Conservation (phyloP, 345 rosid species). For the Ricinus communis region DNA sequence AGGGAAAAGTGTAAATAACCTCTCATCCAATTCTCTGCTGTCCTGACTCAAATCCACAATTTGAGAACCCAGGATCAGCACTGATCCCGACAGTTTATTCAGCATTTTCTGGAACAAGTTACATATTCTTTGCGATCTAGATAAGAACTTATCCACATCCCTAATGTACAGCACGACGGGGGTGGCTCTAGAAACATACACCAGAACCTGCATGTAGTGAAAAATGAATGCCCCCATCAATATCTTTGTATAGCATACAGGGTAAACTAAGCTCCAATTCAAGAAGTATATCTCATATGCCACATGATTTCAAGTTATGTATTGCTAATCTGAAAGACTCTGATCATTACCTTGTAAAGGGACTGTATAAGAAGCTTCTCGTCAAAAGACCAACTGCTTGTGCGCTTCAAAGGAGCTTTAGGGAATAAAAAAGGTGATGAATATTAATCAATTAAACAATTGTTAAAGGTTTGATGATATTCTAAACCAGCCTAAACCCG, state of each 20-base stretch:
- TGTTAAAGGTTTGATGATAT: not conserved
- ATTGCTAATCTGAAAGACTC: not conserved
- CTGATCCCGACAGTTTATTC: constrained; percentile 69
- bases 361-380: constrained; percentile 83
- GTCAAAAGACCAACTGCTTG: constrained; percentile 74
- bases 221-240: not conserved
- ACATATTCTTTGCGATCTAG: constrained; percentile 64
- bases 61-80: constrained; percentile 82
- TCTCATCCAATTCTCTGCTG: constrained; percentile 55
- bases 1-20: constrained; percentile 68
- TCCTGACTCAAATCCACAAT: constrained; percentile 50
- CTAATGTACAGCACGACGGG: constrained; percentile 81
- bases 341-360: constrained; percentile 63
- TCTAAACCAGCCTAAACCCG: not conserved
- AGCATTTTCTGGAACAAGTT: constrained; percentile 76
- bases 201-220: constrained; percentile 58
- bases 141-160: constrained; percentile 67
- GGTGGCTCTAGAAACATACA: constrained; percentile 64
- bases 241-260: not conserved
- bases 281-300: not conserved
- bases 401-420: constrained; percentile 61
- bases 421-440: constrained; percentile 4
- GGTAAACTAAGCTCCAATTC: not conserved
- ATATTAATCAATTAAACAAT: not conserved
- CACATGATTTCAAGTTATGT: not conserved